Base-by-base conservation (phyloP, 176 grass and related monocot species). In the Metroxylon sagu region DNA sequence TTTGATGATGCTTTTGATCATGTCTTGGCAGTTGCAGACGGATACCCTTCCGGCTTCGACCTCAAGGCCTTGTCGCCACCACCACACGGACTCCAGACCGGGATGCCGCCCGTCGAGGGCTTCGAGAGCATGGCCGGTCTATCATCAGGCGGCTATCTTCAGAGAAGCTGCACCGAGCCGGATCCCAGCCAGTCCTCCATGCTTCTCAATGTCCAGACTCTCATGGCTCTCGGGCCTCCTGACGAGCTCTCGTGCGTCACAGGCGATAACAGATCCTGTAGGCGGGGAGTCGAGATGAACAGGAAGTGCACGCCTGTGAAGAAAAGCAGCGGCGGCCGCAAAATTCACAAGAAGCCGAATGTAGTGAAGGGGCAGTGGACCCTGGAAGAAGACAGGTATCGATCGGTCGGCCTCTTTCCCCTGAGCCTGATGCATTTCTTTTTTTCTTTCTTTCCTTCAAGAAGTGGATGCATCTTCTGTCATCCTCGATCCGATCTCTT, bases 281-380 rank as follows among this genome's bases (percentile, higher is more conserved):
- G 70, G 61, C 1, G 68, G 50, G 62, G 48, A 1, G 71, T 65
- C 48, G 26, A 57, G 26, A 70, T 70, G 73, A 77, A 19, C 25
- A 6, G 16, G 61, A 78, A 62, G 65, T 25, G 35, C 31, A 23
- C 19, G 12, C 7, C 53, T 16, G 54, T 18, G 7, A 54, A 52
- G 19, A 68, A 25, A 14, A 72, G 26, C 31, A 52, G 54, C 25
- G 58, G 49, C 19, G 58, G 49, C 19, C 4, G 54, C 25, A 82
- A 66, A 56, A 59, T 49, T 28, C 68, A 66, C 19, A 98, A 92
- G 67, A 89, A 83, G 56, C 27, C 56, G 52, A 85, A 83, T 21
- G 71, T 85, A 71, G 83, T 90, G 19, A 98, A 98, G 76, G 93
- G 93, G 19, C 93, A 98, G 64, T 98, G 87, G 87, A 98, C 87